Evolutionary conservation across 2,329 filamentous ascomycete species (phyloP).

Genomic region (Pestalotiopsis sp.): DNA sequence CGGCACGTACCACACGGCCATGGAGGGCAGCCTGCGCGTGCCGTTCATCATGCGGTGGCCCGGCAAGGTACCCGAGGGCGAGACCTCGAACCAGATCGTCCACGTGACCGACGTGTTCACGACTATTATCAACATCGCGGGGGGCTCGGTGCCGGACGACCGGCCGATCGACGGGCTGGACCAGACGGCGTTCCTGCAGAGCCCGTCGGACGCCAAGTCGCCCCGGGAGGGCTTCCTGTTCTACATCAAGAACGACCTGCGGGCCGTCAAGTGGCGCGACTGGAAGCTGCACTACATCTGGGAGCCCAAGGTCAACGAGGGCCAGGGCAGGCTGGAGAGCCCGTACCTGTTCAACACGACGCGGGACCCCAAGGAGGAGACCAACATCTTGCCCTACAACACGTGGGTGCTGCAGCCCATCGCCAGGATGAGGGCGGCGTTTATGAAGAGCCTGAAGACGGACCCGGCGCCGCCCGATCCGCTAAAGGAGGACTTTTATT

Average conservation of each 20-base stretch:
- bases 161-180: slow-evolving; percentile 34
- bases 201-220: slow-evolving; percentile 21
- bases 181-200: slow-evolving; percentile 28
- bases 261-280: slow-evolving; percentile 36
- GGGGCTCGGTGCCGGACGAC: slow-evolving; percentile 22
- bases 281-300: slow-evolving; percentile 38
- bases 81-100: slow-evolving; percentile 33
- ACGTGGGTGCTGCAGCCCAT: slow-evolving; percentile 1
- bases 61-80: slow-evolving; percentile 26
- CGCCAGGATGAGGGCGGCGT: background rate
- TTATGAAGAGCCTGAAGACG: background rate
- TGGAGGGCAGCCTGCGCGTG: slow-evolving; percentile 37
- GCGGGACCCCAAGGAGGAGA: background rate
- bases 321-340: background rate
- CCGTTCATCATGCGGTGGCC: slow-evolving; percentile 39
- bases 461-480: background rate
- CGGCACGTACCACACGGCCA: slow-evolving; percentile 38
- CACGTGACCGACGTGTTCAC: slow-evolving; percentile 37
- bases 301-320: slow-evolving; percentile 36
- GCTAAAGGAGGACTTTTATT: background rate
- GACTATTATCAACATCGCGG: slow-evolving; percentile 30
- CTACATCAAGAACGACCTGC: slow-evolving; percentile 37
- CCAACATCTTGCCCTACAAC: background rate
- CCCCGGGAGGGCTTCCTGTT: slow-evolving; percentile 31
- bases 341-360: background rate